Evolutionary conservation across 208 protist species (phyloP), one percentile per base, ranked within the genome.

Genomic region (Trypanosoma theileri): DNA sequence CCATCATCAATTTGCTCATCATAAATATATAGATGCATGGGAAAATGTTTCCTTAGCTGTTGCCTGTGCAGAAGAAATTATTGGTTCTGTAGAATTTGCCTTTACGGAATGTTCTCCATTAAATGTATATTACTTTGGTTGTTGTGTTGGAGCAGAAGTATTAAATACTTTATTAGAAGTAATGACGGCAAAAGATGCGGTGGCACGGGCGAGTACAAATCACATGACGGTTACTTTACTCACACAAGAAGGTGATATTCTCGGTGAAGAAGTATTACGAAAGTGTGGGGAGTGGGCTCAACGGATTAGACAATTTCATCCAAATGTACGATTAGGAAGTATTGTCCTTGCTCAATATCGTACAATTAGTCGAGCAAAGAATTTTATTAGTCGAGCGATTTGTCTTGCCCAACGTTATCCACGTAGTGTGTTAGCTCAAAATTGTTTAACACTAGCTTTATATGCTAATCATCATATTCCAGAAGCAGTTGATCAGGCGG

Each of bases 71-170:
- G 89, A 94, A 55, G 89, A 94, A 69, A 59, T 94, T 21, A 80
- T 82, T 28, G 89, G 85, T 56, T 90, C 83, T 6, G 66, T 81
- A 2, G 81, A 90, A 68, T 85, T 90, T 45, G 84, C 82, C 67
- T 91, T 92, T 58, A 84, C 79, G 0, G 77, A 85, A 44, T 94
- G 89, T 62, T 89, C 85, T 48, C 76, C 89, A 31, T 62, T 91
- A 10, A 68, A 73, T 53, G 81, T 89, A 35, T 94, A 91, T 51
- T 53, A 77, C 50, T 84, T 87, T 57, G 80, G 73, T 24, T 86
- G 79, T n/a, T 40, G 67, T 24, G 64, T 92, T 13, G 85, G 81
- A 0, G 54, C 77, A n/a, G 14, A 3, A 59, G 66, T 87, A 53
- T 59, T 90, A 0, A 65, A 84, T 19, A 50, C 12, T 21, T 64